phyloP scores from a whole-genome alignment of 257 asterid species.

The Fraxinus anomala region DNA sequence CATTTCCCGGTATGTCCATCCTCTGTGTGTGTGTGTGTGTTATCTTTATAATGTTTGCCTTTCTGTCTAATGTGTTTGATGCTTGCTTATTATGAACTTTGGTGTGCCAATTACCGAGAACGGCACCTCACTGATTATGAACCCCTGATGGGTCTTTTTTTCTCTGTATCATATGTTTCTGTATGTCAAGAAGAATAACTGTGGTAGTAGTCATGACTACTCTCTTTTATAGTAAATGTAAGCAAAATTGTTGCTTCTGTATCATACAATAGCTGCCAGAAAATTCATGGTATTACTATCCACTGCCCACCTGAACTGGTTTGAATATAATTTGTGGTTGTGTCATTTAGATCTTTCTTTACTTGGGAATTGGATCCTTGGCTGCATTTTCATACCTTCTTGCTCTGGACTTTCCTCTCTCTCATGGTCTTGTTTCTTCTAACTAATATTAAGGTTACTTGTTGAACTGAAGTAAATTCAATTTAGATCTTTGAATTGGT shows the following conservation, averaged over 20 bases:
- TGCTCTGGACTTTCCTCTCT: not conserved
- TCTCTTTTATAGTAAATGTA: not conserved
- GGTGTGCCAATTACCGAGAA: not conserved
- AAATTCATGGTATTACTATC: not conserved
- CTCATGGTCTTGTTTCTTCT: not conserved
- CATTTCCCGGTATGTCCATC: slow-evolving; percentile 21
- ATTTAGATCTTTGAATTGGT: not conserved
- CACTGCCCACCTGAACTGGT: not conserved
- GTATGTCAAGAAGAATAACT: not conserved
- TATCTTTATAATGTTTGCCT: slow-evolving; percentile 12
- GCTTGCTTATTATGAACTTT: not conserved
- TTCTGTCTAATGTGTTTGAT: slow-evolving; percentile 1
- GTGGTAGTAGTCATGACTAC: not conserved
- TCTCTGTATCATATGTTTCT: not conserved
- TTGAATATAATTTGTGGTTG: slow-evolving; percentile 1
- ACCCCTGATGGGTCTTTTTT: not conserved
- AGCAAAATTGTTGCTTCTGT: not conserved
- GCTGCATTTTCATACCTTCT: not conserved
- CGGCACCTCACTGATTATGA: not conserved
- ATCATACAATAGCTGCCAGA: not conserved
- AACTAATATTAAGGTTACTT: not conserved
- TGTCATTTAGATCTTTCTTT: not conserved
- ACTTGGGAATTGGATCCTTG: slow-evolving; percentile 14
- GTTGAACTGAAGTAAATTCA: not conserved
- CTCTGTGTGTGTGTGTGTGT: not conserved